phyloP scores from a whole-genome alignment of 2,329 filamentous ascomycete genomes.

The Alternaria solani region DNA sequence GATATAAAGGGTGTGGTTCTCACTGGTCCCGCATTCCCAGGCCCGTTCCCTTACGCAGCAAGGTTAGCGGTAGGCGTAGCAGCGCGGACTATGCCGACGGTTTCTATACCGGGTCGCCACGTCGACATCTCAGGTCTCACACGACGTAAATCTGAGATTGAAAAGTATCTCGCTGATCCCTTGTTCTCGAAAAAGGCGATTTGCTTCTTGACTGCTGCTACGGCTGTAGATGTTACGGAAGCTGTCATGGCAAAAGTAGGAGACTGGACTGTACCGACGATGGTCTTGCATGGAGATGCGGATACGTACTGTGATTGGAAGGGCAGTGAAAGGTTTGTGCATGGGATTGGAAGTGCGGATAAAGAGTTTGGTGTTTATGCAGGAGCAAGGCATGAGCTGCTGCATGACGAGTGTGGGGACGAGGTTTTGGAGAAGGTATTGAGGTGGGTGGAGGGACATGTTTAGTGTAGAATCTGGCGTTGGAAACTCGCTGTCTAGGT shows the following conservation, averaged over 20 bases:
- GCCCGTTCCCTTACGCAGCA: background rate
- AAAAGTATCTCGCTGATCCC: slow-evolving; percentile 2
- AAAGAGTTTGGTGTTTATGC: slow-evolving; percentile 8
- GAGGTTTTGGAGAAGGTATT: slow-evolving; percentile 6
- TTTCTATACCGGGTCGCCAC: background rate
- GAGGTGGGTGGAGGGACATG: slow-evolving; percentile 4
- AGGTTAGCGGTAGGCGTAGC: background rate
- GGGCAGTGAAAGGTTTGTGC: slow-evolving; percentile 10
- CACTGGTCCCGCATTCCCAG: background rate
- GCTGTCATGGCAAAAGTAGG: background rate
- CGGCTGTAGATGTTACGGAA: slow-evolving; percentile 10
- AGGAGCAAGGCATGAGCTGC: slow-evolving; percentile 15
- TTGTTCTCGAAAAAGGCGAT: slow-evolving; percentile 3
- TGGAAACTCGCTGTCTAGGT: background rate
- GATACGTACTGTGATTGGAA: slow-evolving; percentile 17
- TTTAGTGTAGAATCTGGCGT: background rate
- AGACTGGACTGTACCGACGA: slow-evolving; percentile 9
- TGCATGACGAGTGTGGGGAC: slow-evolving; percentile 14
- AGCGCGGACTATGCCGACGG: background rate
- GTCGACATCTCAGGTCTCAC: background rate
- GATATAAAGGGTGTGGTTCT: background rate
- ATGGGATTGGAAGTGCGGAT: slow-evolving; percentile 1
- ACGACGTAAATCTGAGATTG: background rate
- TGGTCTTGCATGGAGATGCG: slow-evolving; percentile 14
- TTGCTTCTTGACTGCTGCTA: slow-evolving; percentile 12